Conservation (phyloP, 352 stramenopile genomes). For the Phytopythium litorale region DNA sequence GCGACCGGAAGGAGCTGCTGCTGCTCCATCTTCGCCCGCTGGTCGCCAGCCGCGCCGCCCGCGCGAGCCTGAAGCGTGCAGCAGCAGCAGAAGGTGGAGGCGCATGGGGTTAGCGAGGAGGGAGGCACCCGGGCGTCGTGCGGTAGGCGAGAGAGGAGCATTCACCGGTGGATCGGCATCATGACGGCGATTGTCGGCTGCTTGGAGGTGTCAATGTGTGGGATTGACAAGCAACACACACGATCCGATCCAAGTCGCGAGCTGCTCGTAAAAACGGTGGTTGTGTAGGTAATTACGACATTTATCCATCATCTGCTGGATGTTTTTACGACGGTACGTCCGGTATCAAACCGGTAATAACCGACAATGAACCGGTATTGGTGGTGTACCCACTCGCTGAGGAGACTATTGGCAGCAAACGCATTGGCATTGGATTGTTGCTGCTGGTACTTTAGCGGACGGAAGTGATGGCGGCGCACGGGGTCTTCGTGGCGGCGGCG, state of each 20-base stretch:
- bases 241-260: background rate
- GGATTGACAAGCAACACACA: background rate
- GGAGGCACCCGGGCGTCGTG: background rate
- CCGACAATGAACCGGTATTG: background rate
- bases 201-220: background rate
- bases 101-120: background rate
- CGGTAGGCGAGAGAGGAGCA: too few species aligned
- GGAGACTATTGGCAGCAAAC: background rate
- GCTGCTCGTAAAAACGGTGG: background rate
- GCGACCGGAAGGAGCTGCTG: constrained; percentile 44
- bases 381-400: background rate
- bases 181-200: background rate
- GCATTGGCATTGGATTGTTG: background rate
- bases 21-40: constrained; percentile 17
- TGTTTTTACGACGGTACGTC: background rate
- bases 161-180: background rate
- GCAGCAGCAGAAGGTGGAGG: background rate
- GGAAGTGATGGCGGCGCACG: constrained; percentile 35
- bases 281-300: background rate
- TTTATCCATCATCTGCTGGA: background rate
- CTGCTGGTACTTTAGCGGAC: too few species aligned
- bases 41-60: constrained; percentile 7
- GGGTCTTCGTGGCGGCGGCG: constrained; percentile 43
- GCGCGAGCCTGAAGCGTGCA: constrained; percentile 14
- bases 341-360: background rate